These are phyloP conservation scores for Maudiozyma serrabonitensis DNA, from an alignment of 805 yeast genomes.

Conservation along the genomic window DNA sequence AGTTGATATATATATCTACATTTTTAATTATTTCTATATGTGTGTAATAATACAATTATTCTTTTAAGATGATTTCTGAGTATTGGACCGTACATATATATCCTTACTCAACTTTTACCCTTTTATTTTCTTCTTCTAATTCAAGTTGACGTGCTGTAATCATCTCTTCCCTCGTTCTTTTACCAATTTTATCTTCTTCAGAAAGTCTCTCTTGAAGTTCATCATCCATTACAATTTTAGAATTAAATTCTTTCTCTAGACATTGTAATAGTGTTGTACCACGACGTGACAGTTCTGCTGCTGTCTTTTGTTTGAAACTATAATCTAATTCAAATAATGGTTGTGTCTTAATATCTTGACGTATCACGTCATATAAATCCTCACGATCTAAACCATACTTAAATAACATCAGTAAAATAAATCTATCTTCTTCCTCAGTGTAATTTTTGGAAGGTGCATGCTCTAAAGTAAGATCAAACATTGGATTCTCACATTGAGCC, in stretches of 20 bases:
- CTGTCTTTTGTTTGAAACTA: conserved; percentile 71
- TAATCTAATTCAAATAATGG: conserved; percentile 82
- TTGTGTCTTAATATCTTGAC: conserved; percentile 62
- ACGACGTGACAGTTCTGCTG: conserved; percentile 72
- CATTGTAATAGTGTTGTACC: conserved; percentile 69
- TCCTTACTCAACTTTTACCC: conserved; percentile 1
- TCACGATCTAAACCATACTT: conserved; percentile 71
- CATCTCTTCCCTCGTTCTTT: conserved; percentile 17
- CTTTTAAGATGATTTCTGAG: too few species aligned
- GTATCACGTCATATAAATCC: conserved; percentile 68
- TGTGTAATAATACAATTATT: not conserved
- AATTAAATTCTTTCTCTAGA: conserved; percentile 60
- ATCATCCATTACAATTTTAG: conserved; percentile 21
- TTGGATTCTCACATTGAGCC: conserved; percentile 59
- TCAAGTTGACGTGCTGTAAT: conserved; percentile 7
- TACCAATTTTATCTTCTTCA: conserved; percentile 24
- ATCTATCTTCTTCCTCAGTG: conserved; percentile 86
- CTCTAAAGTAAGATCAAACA: conserved; percentile 64
- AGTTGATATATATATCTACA: not conserved
- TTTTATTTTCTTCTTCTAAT: conserved; percentile 4
- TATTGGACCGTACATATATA: too few species aligned
- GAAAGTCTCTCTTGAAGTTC: conserved; percentile 18
- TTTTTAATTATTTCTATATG: not conserved
- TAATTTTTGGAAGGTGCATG: conserved; percentile 70
- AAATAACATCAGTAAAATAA: conserved; percentile 68